Evolutionary conservation across 2,329 filamentous ascomycete species (phyloP), one percentile per base, ranked within the genome.

Genomic region (Botrytis paeoniae): DNA sequence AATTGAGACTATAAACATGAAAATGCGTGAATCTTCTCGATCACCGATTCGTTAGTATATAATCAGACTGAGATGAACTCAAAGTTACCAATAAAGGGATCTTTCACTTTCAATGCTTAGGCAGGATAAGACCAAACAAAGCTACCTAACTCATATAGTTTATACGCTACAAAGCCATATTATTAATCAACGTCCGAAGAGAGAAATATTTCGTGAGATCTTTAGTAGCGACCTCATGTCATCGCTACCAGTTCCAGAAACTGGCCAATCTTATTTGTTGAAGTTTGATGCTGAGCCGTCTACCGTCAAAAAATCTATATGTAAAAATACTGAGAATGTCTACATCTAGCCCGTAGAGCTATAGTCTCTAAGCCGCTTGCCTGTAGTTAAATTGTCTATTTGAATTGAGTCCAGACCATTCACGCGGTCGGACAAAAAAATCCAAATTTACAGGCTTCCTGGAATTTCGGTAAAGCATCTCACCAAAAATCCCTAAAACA

Each of bases 151-250:
- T 6, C n/a, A n/a, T 37, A 12, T 25, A 25, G 4, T 51, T 5
- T 12, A 25, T 51, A 25, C 0, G 14, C 10, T 6, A 25, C 8
- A 12, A 4, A 14, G 10, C 1, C 25, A 51, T 51, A n/a, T 12
- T 10, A 51, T 3, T 0, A 14, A 9, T n/a, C 10, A 25, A 51
- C 0, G 1, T 12, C 5, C 1, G 4, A 5, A n/a, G 45, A 5
- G n/a, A 25, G 12, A 1, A 1, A 25, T 6, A 14, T 10, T 22
- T 14, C 22, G 12, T 4, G 9, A 25, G 25, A 14, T n/a, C 22
- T 6, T 6, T 25, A 1, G 4, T 51, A 51, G 22, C 4, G 10
- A 1, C 1, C 4, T 14, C 4, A 14, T 25, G 1, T 9, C 10
- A 14, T 6, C 22, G 22, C 22, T 25, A 22, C 22, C 4, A 25